phyloP scores from a whole-genome alignment of 257 asterid species.

The Gentiana straminea region DNA sequence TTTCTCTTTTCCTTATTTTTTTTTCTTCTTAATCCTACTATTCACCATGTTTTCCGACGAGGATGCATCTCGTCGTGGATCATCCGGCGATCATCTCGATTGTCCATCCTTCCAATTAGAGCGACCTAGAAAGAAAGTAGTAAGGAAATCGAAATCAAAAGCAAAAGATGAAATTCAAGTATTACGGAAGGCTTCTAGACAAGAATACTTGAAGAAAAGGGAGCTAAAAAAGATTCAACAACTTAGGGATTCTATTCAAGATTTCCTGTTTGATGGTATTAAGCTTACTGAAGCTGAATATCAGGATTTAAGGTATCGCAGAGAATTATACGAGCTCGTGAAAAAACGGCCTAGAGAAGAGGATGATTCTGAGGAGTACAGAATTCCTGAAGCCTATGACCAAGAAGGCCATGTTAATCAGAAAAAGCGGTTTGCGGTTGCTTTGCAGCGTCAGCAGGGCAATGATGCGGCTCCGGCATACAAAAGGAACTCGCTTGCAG shows the following conservation, averaged over 20 bases:
- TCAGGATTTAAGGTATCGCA: conserved; percentile 28
- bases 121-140: conserved; percentile 49
- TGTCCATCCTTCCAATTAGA: too few species aligned
- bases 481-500: conserved; percentile 61
- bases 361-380: conserved; percentile 54
- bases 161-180: conserved; percentile 54
- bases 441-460: conserved; percentile 34
- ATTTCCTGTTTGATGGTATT: background rate
- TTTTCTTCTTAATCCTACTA: too few species aligned
- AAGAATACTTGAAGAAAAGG: conserved; percentile 82
- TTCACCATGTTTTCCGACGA: too few species aligned
- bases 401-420: conserved; percentile 43
- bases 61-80: too few species aligned
- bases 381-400: conserved; percentile 67
- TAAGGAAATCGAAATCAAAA: conserved; percentile 62
- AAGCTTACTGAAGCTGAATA: too few species aligned
- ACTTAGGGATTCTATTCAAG: conserved; percentile 39
- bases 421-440: conserved; percentile 43
- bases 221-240: conserved; percentile 87
- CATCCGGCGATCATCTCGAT: too few species aligned
- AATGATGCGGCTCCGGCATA: conserved; percentile 74
- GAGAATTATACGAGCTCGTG: conserved; percentile 66
- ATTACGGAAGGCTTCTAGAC: conserved; percentile 75
- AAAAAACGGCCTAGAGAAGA: conserved; percentile 65
- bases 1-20: too few species aligned